Conservation (phyloP, 352 stramenopile genomes). For the Aphanomyces stellatus region DNA sequence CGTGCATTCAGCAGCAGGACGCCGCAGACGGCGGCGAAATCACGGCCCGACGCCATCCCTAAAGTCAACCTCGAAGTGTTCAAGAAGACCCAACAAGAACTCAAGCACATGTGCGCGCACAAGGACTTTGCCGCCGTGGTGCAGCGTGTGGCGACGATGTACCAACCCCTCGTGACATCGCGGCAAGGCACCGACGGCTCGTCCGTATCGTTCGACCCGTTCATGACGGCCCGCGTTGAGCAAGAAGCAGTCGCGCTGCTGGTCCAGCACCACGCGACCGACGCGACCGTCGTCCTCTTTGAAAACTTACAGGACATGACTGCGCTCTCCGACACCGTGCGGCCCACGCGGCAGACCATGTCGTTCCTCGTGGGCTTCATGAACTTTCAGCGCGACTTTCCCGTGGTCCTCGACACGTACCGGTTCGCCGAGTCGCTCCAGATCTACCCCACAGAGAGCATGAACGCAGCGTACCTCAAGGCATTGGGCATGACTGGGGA, state of each 20-base stretch:
- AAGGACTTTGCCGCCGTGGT: slow-evolving; percentile 3
- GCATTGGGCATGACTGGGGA: background rate
- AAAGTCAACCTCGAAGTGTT: too few relatives aligned
- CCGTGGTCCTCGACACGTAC: background rate
- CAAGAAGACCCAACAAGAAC: background rate
- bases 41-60: too few relatives aligned
- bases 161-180: background rate
- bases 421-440: background rate
- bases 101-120: background rate
- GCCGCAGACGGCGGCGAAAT: too few relatives aligned
- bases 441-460: slow-evolving; percentile 8
- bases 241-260: slow-evolving; percentile 12
- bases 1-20: too few relatives aligned
- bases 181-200: background rate
- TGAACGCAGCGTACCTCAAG: slow-evolving; percentile 12
- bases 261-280: background rate
- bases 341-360: slow-evolving; percentile 12
- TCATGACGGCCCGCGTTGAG: slow-evolving; percentile 12
- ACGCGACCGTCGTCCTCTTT: background rate
- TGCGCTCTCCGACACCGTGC: background rate
- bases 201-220: background rate
- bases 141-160: background rate
- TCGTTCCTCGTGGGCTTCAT: slow-evolving; percentile 12
- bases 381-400: background rate
- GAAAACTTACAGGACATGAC: slow-evolving; percentile 17